Conservation (phyloP, 1,284 basidiomycete genomes). For the Salmacisia buchloeana region DNA sequence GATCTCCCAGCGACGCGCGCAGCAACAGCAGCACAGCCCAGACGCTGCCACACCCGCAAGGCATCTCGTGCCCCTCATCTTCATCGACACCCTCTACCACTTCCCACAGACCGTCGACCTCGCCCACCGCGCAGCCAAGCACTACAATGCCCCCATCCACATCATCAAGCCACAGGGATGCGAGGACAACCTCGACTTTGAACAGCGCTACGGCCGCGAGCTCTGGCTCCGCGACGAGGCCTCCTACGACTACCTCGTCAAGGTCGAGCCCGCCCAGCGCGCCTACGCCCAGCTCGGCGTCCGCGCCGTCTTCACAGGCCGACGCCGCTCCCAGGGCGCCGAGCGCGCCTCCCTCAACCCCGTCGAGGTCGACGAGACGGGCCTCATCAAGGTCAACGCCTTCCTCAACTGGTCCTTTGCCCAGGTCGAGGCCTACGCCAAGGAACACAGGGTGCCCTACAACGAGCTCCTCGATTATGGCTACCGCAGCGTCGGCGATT, state of each 20-base stretch:
- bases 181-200: slow-evolving; percentile 68
- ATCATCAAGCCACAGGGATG: slow-evolving; percentile 75
- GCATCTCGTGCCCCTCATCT: slow-evolving; percentile 50
- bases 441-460: slow-evolving; percentile 75
- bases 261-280: slow-evolving; percentile 87
- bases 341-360: slow-evolving; percentile 76
- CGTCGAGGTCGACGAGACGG: slow-evolving; percentile 84
- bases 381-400: slow-evolving; percentile 90
- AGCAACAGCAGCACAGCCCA: too few relatives aligned
- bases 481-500: slow-evolving; percentile 91
- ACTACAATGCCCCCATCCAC: slow-evolving; percentile 69
- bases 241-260: slow-evolving; percentile 86
- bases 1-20: slow-evolving; percentile 37
- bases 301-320: slow-evolving; percentile 84
- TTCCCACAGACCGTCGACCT: slow-evolving; percentile 87
- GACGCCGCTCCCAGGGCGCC: slow-evolving; percentile 83
- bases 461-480: slow-evolving; percentile 84
- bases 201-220: slow-evolving; percentile 70
- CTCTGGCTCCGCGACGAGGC: slow-evolving; percentile 86
- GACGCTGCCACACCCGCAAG: too few relatives aligned
- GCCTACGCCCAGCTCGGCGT: slow-evolving; percentile 79
- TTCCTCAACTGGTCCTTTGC: slow-evolving; percentile 83
- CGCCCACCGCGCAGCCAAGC: slow-evolving; percentile 69
- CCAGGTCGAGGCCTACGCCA: slow-evolving; percentile 79
- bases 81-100: slow-evolving; percentile 84